Evolutionary conservation across 805 yeast species (phyloP).

Genomic region (Candida dendrica): DNA sequence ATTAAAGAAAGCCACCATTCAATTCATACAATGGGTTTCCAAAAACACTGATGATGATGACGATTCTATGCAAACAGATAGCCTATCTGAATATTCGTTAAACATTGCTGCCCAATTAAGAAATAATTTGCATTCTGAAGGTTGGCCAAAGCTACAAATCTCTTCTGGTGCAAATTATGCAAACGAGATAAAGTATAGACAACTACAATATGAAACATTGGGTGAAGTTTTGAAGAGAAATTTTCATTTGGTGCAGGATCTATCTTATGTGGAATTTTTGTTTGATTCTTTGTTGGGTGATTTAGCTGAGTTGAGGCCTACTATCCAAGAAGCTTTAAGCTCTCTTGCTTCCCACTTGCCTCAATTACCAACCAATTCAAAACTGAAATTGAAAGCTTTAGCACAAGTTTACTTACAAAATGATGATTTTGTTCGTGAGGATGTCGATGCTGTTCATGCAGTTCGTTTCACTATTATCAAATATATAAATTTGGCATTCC

Average conservation of each 20-base stretch:
- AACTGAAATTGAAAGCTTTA: slow-evolving; percentile 32
- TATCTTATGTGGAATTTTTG: slow-evolving; percentile 54
- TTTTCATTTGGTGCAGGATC: slow-evolving; percentile 34
- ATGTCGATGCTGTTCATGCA: slow-evolving; percentile 32
- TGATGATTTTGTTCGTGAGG: slow-evolving; percentile 21
- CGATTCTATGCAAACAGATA: neutral
- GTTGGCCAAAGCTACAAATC: slow-evolving; percentile 48
- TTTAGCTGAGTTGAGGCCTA: slow-evolving; percentile 48
- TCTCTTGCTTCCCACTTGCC: slow-evolving; percentile 45
- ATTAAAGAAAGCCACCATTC: slow-evolving; percentile 50
- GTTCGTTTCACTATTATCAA: slow-evolving; percentile 61
- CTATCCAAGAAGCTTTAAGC: slow-evolving; percentile 67
- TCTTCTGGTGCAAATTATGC: slow-evolving; percentile 31
- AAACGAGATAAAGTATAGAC: slow-evolving; percentile 37
- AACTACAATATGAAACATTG: slow-evolving; percentile 69
- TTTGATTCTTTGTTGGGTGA: slow-evolving; percentile 68
- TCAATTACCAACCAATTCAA: slow-evolving; percentile 29
- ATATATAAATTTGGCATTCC: slow-evolving; percentile 54
- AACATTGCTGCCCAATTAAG: slow-evolving; percentile 47
- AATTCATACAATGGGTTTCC: slow-evolving; percentile 59
- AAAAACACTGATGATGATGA: slow-evolving; percentile 18
- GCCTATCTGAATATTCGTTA: slow-evolving; percentile 26
- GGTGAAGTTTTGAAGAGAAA: slow-evolving; percentile 55
- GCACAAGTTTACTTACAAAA: slow-evolving; percentile 29
- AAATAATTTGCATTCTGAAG: slow-evolving; percentile 44